Conservation (phyloP, 2,329 filamentous ascomycete species). For the Colletotrichum truncatum region DNA sequence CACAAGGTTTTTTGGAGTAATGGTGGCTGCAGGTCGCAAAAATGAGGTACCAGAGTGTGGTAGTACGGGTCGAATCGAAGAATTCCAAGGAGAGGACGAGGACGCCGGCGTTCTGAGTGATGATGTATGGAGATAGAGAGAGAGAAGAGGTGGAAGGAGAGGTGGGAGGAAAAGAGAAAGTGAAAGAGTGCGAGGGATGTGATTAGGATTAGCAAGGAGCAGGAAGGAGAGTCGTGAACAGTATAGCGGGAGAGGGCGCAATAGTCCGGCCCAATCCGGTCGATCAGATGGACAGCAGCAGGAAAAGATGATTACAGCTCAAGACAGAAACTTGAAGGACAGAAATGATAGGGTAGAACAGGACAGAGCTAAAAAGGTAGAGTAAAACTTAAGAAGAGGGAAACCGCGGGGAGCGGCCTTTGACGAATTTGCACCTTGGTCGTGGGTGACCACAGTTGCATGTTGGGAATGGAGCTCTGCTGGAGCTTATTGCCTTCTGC, state of each 20-base stretch:
- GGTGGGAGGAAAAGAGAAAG: background rate
- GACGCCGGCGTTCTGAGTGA: slow-evolving; percentile 15
- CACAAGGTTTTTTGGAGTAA: background rate
- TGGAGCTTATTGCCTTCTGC: background rate
- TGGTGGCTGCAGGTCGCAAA: slow-evolving; percentile 6
- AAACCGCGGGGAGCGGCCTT: background rate
- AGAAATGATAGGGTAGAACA: slow-evolving; percentile 6
- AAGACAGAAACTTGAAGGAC: background rate
- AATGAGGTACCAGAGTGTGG: slow-evolving; percentile 8
- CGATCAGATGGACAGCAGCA: slow-evolving; percentile 5
- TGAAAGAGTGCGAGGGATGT: background rate
- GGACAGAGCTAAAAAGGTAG: slow-evolving; percentile 7
- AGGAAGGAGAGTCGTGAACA: slow-evolving; percentile 29
- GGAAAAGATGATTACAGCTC: slow-evolving; percentile 7
- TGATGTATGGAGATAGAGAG: background rate
- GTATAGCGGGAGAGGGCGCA: slow-evolving; percentile 2
- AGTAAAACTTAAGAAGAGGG: background rate
- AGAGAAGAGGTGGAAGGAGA: background rate
- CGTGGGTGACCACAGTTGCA: background rate
- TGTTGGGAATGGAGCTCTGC: background rate
- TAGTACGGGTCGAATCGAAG: slow-evolving; percentile 16
- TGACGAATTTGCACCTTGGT: background rate
- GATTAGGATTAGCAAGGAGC: slow-evolving; percentile 21
- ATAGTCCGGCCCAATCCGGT: slow-evolving; percentile 8
- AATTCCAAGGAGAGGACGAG: slow-evolving; percentile 19